Evolutionary conservation across 1,284 basidiomycete species (phyloP), one percentile per base, ranked within the genome.

Genomic region (Rhodotorula glutinis): DNA sequence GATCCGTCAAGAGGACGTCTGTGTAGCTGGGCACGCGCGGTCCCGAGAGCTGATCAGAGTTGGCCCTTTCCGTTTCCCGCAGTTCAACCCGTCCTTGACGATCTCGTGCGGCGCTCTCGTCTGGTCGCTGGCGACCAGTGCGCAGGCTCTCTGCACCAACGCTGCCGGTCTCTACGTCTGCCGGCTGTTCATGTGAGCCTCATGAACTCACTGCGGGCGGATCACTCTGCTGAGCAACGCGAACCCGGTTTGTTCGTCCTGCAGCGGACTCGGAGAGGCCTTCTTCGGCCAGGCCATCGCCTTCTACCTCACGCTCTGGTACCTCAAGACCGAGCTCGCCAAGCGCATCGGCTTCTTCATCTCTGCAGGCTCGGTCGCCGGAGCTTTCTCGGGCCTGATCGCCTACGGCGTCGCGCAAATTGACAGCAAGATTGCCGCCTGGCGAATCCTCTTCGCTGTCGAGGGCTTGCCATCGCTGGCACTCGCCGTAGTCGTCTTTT

Each of bases 401-500:
- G 64, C 71, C 1, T 80, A 72, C 66, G 79, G 78, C n/a, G 80
- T 81, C 7, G 71, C 75, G 3, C 66, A 63, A 33, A 80, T 81
- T 69, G 21, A 75, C 62, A 44, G 75, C 9, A 52, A 49, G 8
- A 76, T 80, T 46, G 74, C 47, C 13, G 40, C 41, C 17, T 75
- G 69, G 67, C 54, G 70, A 2, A 67, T 68, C 51, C 53, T 90
- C 21, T 91, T 91, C 79, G 83, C 91, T 60, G 83, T 93, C 63
- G 91, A 83, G 87, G 83, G 89, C 25, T 73, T 85, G 16, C 89
- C 89, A 0, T 81, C 87, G 0, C 75, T 93, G 10, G 25, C 90
- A 0, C 81, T 92, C 44, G 90, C 89, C 3, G 60, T 89, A 25
- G 58, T 86, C 40, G 84, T 87, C 3, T 79, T 87, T 65, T 82